A percentile compares a stretch with the other conserved stretches of the same genome.
Conservation (phyloP, 352 stramenopile species). For the Pelagophyceae sp. region DNA sequence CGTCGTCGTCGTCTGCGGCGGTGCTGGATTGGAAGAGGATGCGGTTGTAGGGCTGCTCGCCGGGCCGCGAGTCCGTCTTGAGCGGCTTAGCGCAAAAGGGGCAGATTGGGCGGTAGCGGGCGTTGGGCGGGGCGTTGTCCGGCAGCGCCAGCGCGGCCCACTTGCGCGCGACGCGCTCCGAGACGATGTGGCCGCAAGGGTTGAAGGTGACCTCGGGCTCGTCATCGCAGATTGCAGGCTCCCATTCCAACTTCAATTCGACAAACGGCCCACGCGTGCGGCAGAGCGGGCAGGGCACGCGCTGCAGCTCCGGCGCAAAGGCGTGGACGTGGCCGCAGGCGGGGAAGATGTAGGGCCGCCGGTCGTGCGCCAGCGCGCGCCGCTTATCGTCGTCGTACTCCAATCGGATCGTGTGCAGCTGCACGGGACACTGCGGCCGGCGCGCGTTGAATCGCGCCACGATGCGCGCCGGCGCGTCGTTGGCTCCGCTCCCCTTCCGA, state of each 20-base stretch:
- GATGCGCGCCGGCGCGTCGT: conserved; percentile 17
- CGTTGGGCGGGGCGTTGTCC: conserved; percentile 30
- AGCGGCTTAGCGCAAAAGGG: conserved; percentile 35
- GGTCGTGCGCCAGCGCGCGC: background rate
- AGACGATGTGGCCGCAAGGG: conserved; percentile 31
- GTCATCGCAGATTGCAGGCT: conserved; percentile 26
- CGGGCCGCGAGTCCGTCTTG: conserved; percentile 11
- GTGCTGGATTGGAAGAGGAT: conserved; percentile 23
- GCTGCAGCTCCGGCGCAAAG: conserved; percentile 22
- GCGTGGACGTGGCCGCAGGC: conserved; percentile 34
- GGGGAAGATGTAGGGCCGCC: conserved; percentile 30
- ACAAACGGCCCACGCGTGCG: conserved; percentile 27
- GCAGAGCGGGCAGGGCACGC: conserved; percentile 30
- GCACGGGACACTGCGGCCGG: conserved; percentile 33
- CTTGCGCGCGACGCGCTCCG: conserved; percentile 19
- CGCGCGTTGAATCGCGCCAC: conserved; percentile 30
- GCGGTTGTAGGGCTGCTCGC: conserved; percentile 29
- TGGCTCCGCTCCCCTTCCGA: conserved; percentile 9
- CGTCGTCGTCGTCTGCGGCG: conserved; percentile 2
- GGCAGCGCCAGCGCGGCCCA: conserved; percentile 22
- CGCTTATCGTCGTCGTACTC: conserved; percentile 25
- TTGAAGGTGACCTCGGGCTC: conserved; percentile 34
- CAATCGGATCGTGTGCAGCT: conserved; percentile 33
- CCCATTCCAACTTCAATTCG: conserved; percentile 30
- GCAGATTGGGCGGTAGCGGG: conserved; percentile 31